A percentile compares a stretch with the other conserved stretches of the same genome.
Conservation (phyloP, 148 eudicot species). For the Spergularia marina region DNA sequence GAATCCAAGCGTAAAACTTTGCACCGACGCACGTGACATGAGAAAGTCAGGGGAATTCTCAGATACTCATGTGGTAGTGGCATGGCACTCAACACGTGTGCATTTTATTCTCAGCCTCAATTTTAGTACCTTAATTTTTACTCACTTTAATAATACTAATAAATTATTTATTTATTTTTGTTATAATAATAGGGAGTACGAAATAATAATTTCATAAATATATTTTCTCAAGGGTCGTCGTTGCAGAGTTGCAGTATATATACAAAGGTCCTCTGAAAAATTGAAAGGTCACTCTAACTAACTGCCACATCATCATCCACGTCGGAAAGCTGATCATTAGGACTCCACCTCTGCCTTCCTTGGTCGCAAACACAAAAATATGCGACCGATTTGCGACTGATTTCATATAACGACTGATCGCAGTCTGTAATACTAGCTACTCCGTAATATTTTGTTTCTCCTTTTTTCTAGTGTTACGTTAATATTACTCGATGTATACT, state of each 20-base stretch:
- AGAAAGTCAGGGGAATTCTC: conserved; percentile 13
- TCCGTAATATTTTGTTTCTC: too few species aligned
- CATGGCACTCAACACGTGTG: conserved; percentile 22
- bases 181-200: too few species aligned
- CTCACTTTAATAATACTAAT: too few species aligned
- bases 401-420: too few species aligned
- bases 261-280: not conserved
- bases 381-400: too few species aligned
- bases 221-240: not conserved
- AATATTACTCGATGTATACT: too few species aligned
- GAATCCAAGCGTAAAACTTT: conserved; percentile 8
- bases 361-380: too few species aligned
- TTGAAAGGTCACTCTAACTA: conserved; percentile 8
- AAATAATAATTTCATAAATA: too few species aligned
- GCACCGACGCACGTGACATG: conserved; percentile 36
- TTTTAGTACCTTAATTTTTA: too few species aligned
- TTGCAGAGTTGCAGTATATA: not conserved
- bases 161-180: too few species aligned
- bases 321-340: conserved; percentile 11
- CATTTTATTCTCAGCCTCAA: not conserved
- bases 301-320: conserved; percentile 17
- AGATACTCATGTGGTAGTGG: conserved; percentile 22
- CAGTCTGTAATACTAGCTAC: too few species aligned
- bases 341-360: not conserved
- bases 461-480: too few species aligned